Base-by-base conservation (phyloP, 164 flowering plant genomes). In the Vitis rotundifolia region DNA sequence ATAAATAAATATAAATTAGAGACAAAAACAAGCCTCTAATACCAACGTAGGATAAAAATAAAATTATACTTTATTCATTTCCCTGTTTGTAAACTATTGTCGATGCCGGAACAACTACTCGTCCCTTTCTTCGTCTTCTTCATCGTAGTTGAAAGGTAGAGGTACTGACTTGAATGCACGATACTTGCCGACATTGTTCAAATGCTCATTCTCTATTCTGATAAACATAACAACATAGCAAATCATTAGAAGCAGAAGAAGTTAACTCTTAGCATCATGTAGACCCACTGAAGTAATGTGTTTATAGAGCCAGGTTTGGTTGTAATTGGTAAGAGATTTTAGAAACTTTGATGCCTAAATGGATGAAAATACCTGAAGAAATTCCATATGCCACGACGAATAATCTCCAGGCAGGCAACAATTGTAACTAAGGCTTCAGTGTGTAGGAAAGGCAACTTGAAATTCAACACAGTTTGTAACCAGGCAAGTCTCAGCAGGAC, bases 331-430 rank as follows among this genome's bases (percentile, higher is more conserved):
- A 3, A 37, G 26, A 22, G 26, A 22, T 22, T 22, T 22, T 22
- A 22, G 26, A 22, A 22, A 22, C 2, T 22, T 22, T 22, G 26
- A 22, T 22, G 26, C 26, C 26, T 22, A 22, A 22, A 22, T 22
- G 26, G 26, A 22, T 22, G 26, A 22, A 47, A 37, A 3, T 76
- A 91, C 97, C 93, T 87, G 83, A 91, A 91, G 77, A 91, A 89
- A 65, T 86, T 91, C 94, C 94, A 91, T 0, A 91, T 77, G 58
- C 94, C 94, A 7, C 97, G 90, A 18, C 94, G 88, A 68, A 91
- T 68, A 70, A 91, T 88, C 80, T 91, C 97, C 11, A 91, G 69
- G 73, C 85, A 57, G 19, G 97, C 90, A 48, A 87, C 75, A 28
- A 81, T 71, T 3, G 89, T 18, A 37, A 73, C 18, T 56, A 81